Evolutionary conservation across 2,329 filamentous ascomycete genomes (phyloP), one percentile per base, ranked within the genome.

Genomic region (Aspergillus uvarum): DNA sequence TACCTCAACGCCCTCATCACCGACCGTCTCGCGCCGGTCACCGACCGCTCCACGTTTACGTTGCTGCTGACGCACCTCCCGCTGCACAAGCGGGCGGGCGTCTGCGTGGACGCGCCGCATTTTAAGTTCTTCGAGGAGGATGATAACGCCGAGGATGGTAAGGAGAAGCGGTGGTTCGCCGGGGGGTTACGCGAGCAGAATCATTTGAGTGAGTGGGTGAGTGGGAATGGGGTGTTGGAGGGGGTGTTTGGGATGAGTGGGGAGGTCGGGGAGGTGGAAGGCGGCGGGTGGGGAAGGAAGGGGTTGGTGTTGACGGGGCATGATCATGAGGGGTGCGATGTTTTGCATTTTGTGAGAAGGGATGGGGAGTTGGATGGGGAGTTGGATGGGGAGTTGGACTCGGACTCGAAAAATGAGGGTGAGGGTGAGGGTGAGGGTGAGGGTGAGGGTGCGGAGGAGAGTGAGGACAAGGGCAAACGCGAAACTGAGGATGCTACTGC

Each of bases 241-340:
- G 91, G 92, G 1, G 84, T 98, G 2, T 93, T 91, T 65, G 92
- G 92, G 11, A 86, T 95, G 76, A 90, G 81, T 68, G 85, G 84
- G 5, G 83, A 90, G 63, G 83, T 90, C 63, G 68, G 78, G 1
- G 74, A 79, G 31, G 89, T 85, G 0, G 80, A 85, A 0, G 86
- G 81, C 0, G 72, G 76, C 11, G 92, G 92, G 1, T 78, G 79
- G 54, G 91, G 92, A 1, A 82, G 91, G 16, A 83, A 81, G 8
- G 93, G 94, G 0, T 78, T 98, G 5, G 87, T 99, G 26, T 78
- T 99, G 44, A 97, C 93, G 52, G 95, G 95, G 0, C 95, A 99
- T 73, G 95, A 99, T 71, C 95, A 99, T 74, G 91, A 90, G 67
- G 95, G 95, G 6, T 99, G 95, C 72, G 92, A 98, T 75, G 89